Conservation (phyloP, 192 early-diverging fungal genomes). For the Geosiphon pyriformis region DNA sequence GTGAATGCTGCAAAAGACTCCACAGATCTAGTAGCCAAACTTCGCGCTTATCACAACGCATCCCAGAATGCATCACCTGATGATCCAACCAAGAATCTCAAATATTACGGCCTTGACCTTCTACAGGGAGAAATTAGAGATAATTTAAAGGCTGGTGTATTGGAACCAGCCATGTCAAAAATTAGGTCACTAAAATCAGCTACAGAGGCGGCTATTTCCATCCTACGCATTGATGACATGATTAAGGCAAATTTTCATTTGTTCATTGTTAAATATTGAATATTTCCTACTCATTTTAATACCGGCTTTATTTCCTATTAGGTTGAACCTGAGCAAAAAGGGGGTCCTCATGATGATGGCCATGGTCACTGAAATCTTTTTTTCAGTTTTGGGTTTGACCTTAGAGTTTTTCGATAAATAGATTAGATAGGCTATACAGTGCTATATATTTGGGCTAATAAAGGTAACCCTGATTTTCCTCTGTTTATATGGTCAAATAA, state of each 20-base stretch:
- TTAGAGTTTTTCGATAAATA: no score
- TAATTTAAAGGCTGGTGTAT: constrained; percentile 88
- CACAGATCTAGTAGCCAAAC: constrained; percentile 92
- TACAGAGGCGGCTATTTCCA: constrained; percentile 96
- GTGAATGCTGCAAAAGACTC: constrained; percentile 99
- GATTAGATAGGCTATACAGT: no score
- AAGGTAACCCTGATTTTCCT: no score
- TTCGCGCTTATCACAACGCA: constrained; percentile 93
- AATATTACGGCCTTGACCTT: constrained; percentile 89
- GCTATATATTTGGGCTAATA: no score
- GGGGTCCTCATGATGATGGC: constrained; percentile 42
- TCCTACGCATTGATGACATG: constrained; percentile 94
- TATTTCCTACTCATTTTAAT: neutral
- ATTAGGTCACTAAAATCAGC: constrained; percentile 96
- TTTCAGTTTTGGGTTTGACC: no score
- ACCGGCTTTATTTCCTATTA: neutral
- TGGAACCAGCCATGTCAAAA: constrained; percentile 98
- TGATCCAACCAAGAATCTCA: constrained; percentile 68
- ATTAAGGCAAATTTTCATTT: constrained; percentile 50
- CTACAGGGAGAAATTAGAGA: constrained; percentile 90
- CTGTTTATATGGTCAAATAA: no score
- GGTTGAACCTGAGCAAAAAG: constrained; percentile 42
- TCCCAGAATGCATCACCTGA: constrained; percentile 72
- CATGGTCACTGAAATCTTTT: constrained; percentile 48
- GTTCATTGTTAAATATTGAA: neutral